Evolutionary conservation across 1,284 basidiomycete genomes (phyloP).

Genomic region (Peniophora sp.): DNA sequence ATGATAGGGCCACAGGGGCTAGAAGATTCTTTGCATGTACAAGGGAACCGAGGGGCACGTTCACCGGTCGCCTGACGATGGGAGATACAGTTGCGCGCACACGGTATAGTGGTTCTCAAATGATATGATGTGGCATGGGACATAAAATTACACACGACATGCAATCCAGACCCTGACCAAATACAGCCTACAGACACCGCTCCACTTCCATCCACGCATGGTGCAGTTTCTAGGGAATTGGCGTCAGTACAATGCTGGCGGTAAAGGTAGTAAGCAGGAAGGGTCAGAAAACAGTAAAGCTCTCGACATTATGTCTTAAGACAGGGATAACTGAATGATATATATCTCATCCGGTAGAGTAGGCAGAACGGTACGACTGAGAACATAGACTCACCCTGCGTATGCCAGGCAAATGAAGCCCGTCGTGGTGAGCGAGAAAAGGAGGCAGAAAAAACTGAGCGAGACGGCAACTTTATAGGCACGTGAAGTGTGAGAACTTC

Average conservation of each 20-base stretch:
- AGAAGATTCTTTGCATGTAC: no score
- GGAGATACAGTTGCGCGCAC: no score
- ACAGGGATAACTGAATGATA: slow-evolving; percentile 13
- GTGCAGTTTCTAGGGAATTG: no score
- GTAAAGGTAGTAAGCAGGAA: background rate
- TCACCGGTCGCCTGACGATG: no score
- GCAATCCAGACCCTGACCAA: no score
- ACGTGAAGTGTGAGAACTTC: background rate
- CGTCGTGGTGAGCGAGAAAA: background rate
- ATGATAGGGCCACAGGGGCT: background rate
- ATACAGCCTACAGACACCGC: no score
- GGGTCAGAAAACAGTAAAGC: background rate
- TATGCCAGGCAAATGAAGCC: background rate
- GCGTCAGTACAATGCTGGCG: no score
- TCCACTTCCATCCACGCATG: no score
- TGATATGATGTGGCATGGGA: no score
- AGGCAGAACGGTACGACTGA: background rate
- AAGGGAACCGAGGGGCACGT: no score
- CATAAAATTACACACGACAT: no score
- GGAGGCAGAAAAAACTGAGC: background rate
- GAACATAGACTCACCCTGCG: slow-evolving; percentile 1
- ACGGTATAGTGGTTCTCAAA: no score
- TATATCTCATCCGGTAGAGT: slow-evolving; percentile 9
- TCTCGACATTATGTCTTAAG: background rate
- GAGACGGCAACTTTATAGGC: background rate